A percentile compares a stretch with the other conserved stretches of the same genome.
These are phyloP conservation scores for Pseudocercospora pini-densiflorae DNA, from an alignment of 2,329 filamentous ascomycete species.

Conservation along the genomic window DNA sequence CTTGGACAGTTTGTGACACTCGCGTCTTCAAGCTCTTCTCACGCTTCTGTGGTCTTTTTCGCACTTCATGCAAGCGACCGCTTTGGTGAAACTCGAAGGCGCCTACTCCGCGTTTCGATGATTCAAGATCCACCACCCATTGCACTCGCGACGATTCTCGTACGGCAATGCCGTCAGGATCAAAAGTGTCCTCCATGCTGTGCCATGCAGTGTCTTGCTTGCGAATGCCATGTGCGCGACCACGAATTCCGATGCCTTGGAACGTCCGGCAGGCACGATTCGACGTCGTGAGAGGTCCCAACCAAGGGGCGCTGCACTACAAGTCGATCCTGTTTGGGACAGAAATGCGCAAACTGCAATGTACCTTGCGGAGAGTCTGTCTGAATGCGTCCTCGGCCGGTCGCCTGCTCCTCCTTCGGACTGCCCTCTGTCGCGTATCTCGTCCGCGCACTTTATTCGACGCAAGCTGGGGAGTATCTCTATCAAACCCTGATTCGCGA, in stretches of 20 bases:
- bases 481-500: not conserved
- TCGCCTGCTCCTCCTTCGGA: not conserved
- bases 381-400: not conserved
- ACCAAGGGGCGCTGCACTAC: not conserved
- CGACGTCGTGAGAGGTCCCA: not conserved
- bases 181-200: not conserved
- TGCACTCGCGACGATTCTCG: not conserved
- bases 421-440: not conserved
- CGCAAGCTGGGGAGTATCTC: not conserved
- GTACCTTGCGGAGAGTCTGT: not conserved
- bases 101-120: not conserved
- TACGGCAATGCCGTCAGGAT: not conserved
- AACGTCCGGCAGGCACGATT: not conserved
- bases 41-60: slow-evolving; percentile 24
- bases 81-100: slow-evolving; percentile 23
- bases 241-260: not conserved
- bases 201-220: not conserved
- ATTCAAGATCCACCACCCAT: not conserved
- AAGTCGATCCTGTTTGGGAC: not conserved
- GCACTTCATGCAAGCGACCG: slow-evolving; percentile 26
- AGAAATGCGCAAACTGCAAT: not conserved
- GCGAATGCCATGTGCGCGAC: slow-evolving; percentile 8
- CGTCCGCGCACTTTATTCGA: slow-evolving; percentile 2
- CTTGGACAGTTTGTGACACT: slow-evolving; percentile 26
- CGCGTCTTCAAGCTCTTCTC: slow-evolving; percentile 13